Conservation (phyloP, 2,329 filamentous ascomycete species). For the Xylariales sp. region DNA sequence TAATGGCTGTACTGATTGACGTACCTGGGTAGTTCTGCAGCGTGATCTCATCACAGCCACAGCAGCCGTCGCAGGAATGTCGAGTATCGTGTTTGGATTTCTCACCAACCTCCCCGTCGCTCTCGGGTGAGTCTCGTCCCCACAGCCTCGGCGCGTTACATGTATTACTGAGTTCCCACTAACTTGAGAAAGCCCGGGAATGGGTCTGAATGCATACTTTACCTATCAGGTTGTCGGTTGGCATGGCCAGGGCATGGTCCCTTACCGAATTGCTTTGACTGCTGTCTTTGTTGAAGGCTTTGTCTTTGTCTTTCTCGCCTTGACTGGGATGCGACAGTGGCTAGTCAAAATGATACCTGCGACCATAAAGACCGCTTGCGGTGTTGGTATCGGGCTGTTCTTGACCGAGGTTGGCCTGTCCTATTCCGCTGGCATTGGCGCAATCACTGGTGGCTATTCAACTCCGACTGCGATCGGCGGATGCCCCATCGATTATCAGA, state of each 20-base stretch:
- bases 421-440: slow-evolving; percentile 77
- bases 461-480: slow-evolving; percentile 77
- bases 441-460: slow-evolving; percentile 65
- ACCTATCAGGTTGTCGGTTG: slow-evolving; percentile 62
- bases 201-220: slow-evolving; percentile 66
- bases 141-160: too few species aligned
- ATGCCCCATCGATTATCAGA: slow-evolving; percentile 55
- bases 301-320: slow-evolving; percentile 58
- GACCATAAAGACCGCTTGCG: slow-evolving; percentile 62
- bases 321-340: slow-evolving; percentile 71
- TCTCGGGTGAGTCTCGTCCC: slow-evolving; percentile 61
- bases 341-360: slow-evolving; percentile 61
- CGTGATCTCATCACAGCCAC: slow-evolving; percentile 80
- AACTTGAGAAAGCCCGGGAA: slow-evolving; percentile 59
- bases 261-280: slow-evolving; percentile 57
- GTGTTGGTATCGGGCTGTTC: slow-evolving; percentile 62
- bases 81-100: slow-evolving; percentile 73
- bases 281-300: slow-evolving; percentile 62
- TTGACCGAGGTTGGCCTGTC: slow-evolving; percentile 63
- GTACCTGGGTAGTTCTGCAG: slow-evolving; percentile 49
- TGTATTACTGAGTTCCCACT: neutral
- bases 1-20: too few species aligned
- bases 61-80: slow-evolving; percentile 71
- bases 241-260: slow-evolving; percentile 51
- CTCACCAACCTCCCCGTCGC: slow-evolving; percentile 78